phyloP scores from a whole-genome alignment of 139 green algal species.

The Ettlia oleoabundans region DNA sequence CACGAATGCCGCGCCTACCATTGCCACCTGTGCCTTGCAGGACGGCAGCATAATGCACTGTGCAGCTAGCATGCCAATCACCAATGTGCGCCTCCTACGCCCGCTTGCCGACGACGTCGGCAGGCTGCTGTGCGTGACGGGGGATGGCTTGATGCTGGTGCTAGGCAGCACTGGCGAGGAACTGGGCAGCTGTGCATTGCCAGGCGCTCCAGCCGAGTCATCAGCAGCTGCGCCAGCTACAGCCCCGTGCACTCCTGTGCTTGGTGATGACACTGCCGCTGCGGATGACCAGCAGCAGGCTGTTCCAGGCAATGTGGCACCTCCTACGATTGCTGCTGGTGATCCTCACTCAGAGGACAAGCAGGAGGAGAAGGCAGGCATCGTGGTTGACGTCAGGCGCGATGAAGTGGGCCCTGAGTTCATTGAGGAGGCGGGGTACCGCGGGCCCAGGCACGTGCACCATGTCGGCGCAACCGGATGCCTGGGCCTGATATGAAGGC shows the following conservation, averaged over 20 bases:
- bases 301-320: neutral
- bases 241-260: too few species aligned
- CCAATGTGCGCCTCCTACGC: conserved; percentile 20
- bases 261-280: neutral
- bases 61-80: neutral
- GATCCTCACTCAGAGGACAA: too few species aligned
- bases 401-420: neutral
- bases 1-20: too few species aligned
- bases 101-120: neutral
- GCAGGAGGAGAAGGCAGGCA: neutral
- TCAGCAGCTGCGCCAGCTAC: neutral
- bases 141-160: neutral
- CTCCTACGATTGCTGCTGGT: neutral
- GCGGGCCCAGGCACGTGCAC: neutral
- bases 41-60: neutral
- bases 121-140: neutral
- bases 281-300: neutral
- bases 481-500: too few species aligned
- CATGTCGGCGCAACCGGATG: too few species aligned
- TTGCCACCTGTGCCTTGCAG: conserved; percentile 7
- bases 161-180: neutral
- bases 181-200: neutral
- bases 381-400: neutral
- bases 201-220: neutral
- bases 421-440: neutral